Evolutionary conservation across 2,329 filamentous ascomycete species (phyloP), one percentile per base, ranked within the genome.

Genomic region (Cladosporium sphaerospermum): DNA sequence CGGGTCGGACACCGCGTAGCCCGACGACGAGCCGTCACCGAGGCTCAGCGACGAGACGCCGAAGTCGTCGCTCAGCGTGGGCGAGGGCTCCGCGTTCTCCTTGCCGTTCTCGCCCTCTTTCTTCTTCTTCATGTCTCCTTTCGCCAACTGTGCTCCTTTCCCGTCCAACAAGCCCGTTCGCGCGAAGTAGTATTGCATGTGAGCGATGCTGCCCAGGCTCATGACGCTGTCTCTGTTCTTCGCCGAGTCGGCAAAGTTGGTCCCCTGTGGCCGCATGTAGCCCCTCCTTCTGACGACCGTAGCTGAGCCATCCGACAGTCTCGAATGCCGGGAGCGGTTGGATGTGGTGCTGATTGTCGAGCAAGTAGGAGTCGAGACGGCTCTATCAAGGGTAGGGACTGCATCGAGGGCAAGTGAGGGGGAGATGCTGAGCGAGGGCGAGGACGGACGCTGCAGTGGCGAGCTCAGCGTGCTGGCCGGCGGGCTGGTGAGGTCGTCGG

Each of bases 131-230:
- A 83, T 79, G 64, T 80, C 84, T 67, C 85, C 86, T 63, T 86
- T 86, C 18, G 88, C 85, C 55, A 95, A 74, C 68, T 95, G 87
- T 51, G 83, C 93, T 34, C 91, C 92, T 68, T 96, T 96, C 53
- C 92, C 90, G 66, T 99, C 93, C 47, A 99, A 74, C 58, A 99
- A 73, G 5, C 93, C 93, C 0, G 93, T 99, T 55, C 93, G 80
- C 34, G 93, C 92, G 74, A 99, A 99, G 73, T 97, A 99, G 73
- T 97, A 96, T 71, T 99, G 93, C 65, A 99, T 76, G 73, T 99
- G 93, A 53, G 91, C 89, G 63, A 99, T 99, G 71, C 91, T 96
- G 52, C 93, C 93, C 57, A 99, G 74, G 66, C 89, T 96, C 82
- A 97, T 86, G 59, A 99, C 93, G 67, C 91, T 96, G 69, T 99